Evolutionary conservation across 1,284 basidiomycete genomes (phyloP).

Genomic region (Chalciporus sp.): DNA sequence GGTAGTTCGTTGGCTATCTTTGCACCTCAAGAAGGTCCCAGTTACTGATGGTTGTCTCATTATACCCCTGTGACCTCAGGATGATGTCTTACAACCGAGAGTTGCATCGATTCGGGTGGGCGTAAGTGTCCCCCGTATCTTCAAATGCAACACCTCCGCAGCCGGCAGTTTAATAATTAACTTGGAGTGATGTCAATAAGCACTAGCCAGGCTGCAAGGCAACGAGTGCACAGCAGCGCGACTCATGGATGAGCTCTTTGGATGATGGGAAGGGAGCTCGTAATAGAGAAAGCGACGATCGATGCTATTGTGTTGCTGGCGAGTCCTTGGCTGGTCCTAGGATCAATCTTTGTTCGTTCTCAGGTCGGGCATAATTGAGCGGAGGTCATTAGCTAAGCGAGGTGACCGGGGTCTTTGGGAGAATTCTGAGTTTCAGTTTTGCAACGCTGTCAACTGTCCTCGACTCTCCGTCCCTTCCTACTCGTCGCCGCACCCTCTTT

Average conservation of each 20-base stretch:
- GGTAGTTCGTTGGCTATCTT: constrained; percentile 8
- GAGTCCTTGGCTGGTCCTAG: too few relatives aligned
- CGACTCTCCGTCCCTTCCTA: constrained; percentile 29
- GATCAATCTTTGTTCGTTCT: background rate
- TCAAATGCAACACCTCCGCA: background rate
- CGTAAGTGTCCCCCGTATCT: background rate
- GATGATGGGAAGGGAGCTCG: background rate
- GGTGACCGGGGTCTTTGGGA: constrained; percentile 35
- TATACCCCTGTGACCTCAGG: background rate
- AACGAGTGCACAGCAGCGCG: background rate
- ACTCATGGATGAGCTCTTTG: background rate
- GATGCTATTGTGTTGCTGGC: too few relatives aligned
- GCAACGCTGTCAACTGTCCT: constrained; percentile 35
- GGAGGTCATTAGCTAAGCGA: constrained; percentile 20
- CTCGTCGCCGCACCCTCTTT: constrained; percentile 24
- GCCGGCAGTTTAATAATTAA: background rate
- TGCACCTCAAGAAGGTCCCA: background rate
- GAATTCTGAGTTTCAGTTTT: constrained; percentile 38
- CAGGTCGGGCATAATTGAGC: background rate
- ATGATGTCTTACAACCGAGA: background rate
- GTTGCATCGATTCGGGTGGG: background rate
- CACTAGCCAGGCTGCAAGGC: background rate
- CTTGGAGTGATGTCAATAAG: background rate
- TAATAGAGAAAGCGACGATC: too few relatives aligned
- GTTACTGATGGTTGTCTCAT: constrained; percentile 5